Evolutionary conservation across 2,329 filamentous ascomycete genomes (phyloP), one percentile per base, ranked within the genome.

Genomic region (Bertia moriformis): DNA sequence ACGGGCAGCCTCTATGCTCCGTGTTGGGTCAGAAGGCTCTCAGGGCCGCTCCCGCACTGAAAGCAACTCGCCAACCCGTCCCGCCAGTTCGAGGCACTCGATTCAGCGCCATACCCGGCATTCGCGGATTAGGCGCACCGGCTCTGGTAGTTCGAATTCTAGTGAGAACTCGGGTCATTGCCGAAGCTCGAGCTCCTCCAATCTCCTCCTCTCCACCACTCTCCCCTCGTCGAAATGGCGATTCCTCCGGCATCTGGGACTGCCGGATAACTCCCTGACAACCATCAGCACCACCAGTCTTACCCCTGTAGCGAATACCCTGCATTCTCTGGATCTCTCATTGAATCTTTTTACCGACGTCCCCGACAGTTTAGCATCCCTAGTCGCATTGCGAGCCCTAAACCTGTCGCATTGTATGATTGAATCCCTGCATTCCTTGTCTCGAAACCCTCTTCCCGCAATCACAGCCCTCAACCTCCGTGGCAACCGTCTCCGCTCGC

Each of bases 331-430:
- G 40, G 91, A 98, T 55, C 65, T 98, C 37, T 96, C 91, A 1
- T 78, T 78, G 38, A 98, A 98, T 52, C 74, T 94, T 20, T 93
- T 98, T 57, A 78, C 77, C n/a, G 84, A 95, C 56, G 82, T 96
- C 40, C 91, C 91, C 1, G 91, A 96, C 56, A 91, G 84, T 50
- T 64, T 98, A 41, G 82, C 88, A 12, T 83, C 76, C 7, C 66
- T 98, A 42, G 87, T 86, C 15, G 81, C 86, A 19, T 71, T 98
- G n/a, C 78, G 88, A 46, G 88, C 91, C 18, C 65, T 98, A 40
- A 96, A 98, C 51, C 68, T 98, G 18, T 93, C 89, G 3, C 83
- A 93, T 51, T 96, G 89, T 67, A 95, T 96, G 88, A 96, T 98
- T 45, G 84, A 89, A 49, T 91, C 87, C 14, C 67, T 98, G 41